Conservation (phyloP, 768 basidiomycete genomes). For the Xerocomus brunneocitrinus region DNA sequence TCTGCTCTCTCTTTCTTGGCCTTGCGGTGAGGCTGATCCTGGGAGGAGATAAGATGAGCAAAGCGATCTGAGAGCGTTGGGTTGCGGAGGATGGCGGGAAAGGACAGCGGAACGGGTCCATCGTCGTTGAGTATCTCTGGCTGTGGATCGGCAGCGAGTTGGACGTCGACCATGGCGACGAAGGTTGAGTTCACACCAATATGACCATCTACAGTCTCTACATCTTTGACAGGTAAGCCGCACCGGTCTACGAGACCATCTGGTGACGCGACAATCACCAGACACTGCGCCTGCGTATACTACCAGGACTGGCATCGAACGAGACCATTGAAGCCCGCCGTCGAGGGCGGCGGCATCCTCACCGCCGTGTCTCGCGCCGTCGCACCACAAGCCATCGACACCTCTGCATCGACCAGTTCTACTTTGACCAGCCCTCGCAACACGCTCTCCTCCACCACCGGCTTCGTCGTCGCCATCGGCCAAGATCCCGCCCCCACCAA, state of each 20-base stretch:
- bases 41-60: conserved; percentile 43
- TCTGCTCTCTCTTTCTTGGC: conserved; percentile 50
- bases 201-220: conserved; percentile 94
- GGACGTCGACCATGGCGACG: conserved; percentile 8
- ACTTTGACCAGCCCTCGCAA: conserved; percentile 56
- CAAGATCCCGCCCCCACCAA: conserved; percentile 36
- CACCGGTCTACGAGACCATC: background rate
- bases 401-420: conserved; percentile 34
- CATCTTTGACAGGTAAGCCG: conserved; percentile 75
- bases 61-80: conserved; percentile 49
- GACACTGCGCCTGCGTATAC: conserved; percentile 90
- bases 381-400: conserved; percentile 31
- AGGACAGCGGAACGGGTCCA: conserved; percentile 54
- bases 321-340: conserved; percentile 65
- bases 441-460: conserved; percentile 59
- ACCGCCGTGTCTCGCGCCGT: conserved; percentile 77
- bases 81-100: conserved; percentile 65
- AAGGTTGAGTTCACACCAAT: background rate
- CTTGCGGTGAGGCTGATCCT: conserved; percentile 12
- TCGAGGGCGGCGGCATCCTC: conserved; percentile 66
- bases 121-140: background rate
- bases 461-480: conserved; percentile 61
- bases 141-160: background rate
- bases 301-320: conserved; percentile 95
- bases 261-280: conserved; percentile 23